Evolutionary conservation across 352 stramenopile genomes (phyloP).

Genomic region (Pythium myriotylum): DNA sequence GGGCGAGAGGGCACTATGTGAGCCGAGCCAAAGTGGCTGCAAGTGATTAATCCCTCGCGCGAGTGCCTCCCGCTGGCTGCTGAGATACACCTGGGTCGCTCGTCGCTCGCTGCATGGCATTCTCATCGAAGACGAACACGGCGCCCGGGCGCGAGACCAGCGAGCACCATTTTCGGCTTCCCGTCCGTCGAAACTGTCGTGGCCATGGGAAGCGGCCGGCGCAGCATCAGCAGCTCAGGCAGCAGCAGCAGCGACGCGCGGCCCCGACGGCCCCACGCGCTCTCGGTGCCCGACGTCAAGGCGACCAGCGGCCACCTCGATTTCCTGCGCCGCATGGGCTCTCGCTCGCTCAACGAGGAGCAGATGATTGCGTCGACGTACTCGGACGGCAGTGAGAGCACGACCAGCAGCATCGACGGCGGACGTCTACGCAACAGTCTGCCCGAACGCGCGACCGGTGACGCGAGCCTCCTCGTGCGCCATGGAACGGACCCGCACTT

Average conservation of each 20-base stretch:
- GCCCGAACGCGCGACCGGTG: constrained; percentile 8
- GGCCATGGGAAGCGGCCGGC: constrained; percentile 6
- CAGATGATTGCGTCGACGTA: constrained; percentile 22
- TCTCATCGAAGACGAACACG: constrained; percentile 7
- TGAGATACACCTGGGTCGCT: constrained; percentile 14
- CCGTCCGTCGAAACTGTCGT: background rate
- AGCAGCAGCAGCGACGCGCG: constrained; percentile 12
- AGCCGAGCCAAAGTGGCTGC: constrained; percentile 1
- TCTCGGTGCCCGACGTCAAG: constrained; percentile 13
- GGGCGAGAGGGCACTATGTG: constrained; percentile 4
- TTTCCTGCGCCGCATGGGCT: constrained; percentile 20
- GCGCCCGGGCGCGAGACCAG: background rate
- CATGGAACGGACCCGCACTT: constrained; percentile 64
- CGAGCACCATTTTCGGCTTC: background rate
- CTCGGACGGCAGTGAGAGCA: constrained; percentile 24
- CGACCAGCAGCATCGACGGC: constrained; percentile 17
- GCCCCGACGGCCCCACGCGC: constrained; percentile 7
- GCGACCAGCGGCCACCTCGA: background rate
- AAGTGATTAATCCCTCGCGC: background rate
- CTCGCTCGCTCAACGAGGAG: constrained; percentile 30
- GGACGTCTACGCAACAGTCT: constrained; percentile 27
- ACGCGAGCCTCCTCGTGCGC: constrained; percentile 9
- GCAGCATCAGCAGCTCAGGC: constrained; percentile 15
- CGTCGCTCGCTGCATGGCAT: constrained; percentile 9
- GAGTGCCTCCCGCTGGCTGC: constrained; percentile 1